phyloP scores from a whole-genome alignment of 2,329 filamentous ascomycete species.

The Microthyrium microscopicum region DNA sequence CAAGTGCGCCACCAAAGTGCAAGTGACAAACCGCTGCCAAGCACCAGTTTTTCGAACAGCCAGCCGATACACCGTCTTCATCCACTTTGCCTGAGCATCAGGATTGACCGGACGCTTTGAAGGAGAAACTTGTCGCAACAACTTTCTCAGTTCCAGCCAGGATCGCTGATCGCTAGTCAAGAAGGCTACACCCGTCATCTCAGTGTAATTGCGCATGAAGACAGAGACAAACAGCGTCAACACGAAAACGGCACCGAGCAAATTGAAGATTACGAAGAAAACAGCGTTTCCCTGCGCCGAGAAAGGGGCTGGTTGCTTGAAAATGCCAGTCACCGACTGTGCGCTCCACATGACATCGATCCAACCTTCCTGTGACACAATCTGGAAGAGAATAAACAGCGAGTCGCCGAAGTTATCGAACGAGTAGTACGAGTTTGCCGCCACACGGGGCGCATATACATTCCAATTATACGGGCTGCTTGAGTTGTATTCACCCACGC shows the following conservation, averaged over 20 bases:
- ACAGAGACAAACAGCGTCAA: conserved; percentile 96
- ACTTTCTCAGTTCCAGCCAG: conserved; percentile 87
- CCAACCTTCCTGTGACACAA: conserved; percentile 98
- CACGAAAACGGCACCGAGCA: conserved; percentile 90
- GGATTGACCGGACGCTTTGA: conserved; percentile 80
- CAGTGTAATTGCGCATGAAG: conserved; percentile 99
- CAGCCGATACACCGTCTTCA: conserved; percentile 85
- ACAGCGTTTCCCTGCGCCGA: conserved; percentile 69
- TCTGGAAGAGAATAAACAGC: conserved; percentile 93
- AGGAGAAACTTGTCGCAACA: conserved; percentile 81
- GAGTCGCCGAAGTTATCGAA: conserved; percentile 93
- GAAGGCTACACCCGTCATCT: conserved; percentile 93
- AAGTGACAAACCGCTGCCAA: conserved; percentile 75
- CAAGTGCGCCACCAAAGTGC: conserved; percentile 65
- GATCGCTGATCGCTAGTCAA: conserved; percentile 90
- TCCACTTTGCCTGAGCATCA: conserved; percentile 55
- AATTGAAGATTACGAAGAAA: conserved; percentile 93
- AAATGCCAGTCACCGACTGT: conserved; percentile 63
- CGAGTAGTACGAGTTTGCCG: conserved; percentile 67
- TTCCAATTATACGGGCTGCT: conserved; percentile 70
- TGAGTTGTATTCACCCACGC: conserved; percentile 68
- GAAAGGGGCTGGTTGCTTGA: conserved; percentile 53
- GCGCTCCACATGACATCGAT: conserved; percentile 76
- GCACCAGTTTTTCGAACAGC: conserved; percentile 86
- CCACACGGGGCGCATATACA: conserved; percentile 66